A percentile compares a stretch with the other conserved stretches of the same genome.
Evolutionary conservation across 768 basidiomycete species (phyloP).

Genomic region (Russula sp.): DNA sequence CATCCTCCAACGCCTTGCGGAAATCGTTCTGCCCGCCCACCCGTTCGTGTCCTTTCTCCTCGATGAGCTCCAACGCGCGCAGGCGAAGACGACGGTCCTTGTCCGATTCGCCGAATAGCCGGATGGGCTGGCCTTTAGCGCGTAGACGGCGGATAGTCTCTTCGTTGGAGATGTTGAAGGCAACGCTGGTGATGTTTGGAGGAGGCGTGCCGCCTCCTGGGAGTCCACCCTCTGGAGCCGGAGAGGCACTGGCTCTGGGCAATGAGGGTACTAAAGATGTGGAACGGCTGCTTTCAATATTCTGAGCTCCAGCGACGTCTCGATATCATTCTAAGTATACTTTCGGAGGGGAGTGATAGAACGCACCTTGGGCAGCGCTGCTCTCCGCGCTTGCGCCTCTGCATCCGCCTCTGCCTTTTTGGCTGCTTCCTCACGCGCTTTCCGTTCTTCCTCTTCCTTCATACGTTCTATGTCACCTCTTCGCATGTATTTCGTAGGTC

Average conservation of each 20-base stretch:
- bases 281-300: constrained; percentile 16
- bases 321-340: constrained; percentile 3
- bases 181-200: constrained; percentile 35
- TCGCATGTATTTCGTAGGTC: constrained; percentile 84
- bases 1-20: constrained; percentile 82
- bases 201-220: constrained; percentile 37
- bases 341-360: constrained; percentile 26
- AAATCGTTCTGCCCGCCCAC: constrained; percentile 94
- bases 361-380: constrained; percentile 35
- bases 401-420: constrained; percentile 12
- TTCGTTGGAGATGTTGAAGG: constrained; percentile 89
- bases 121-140: constrained; percentile 88
- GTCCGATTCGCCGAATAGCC: constrained; percentile 93
- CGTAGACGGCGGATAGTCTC: constrained; percentile 89
- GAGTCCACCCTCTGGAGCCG: constrained; percentile 40
- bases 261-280: constrained; percentile 30
- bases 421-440: constrained; percentile 27
- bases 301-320: constrained; percentile 31
- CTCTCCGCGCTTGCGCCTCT: constrained; percentile 16
- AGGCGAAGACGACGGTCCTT: constrained; percentile 88
- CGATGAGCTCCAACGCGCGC: constrained; percentile 91
- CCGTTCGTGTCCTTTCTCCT: constrained; percentile 78
- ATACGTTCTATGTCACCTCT: constrained; percentile 69
- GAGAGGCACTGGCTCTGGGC: constrained; percentile 37
- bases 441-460: constrained; percentile 30